Percentiles rank a stretch among this genome's conserved stretches.
These are phyloP conservation scores for Lactarius hengduanensis DNA, from an alignment of 768 basidiomycete species.

Conservation along the genomic window DNA sequence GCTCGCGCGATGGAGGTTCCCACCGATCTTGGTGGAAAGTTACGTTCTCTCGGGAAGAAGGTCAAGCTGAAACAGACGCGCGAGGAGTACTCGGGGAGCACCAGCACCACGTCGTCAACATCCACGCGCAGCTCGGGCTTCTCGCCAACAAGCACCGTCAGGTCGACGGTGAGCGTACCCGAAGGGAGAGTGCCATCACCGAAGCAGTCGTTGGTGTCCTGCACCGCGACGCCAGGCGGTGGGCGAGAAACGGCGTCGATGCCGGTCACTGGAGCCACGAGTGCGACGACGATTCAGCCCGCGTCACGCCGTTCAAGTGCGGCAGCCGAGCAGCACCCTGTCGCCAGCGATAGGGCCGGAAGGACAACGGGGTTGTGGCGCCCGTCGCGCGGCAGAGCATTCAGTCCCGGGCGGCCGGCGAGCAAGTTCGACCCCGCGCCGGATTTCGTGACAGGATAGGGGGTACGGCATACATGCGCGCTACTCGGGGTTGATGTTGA, in stretches of 20 bases:
- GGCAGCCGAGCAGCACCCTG: neutral
- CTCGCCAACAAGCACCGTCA: conserved; percentile 11
- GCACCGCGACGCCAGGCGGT: neutral
- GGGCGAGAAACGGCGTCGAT: neutral
- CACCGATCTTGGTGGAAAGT: neutral
- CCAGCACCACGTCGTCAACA: conserved; percentile 5
- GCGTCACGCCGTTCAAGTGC: conserved; percentile 9
- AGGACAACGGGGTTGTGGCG: conserved; percentile 2
- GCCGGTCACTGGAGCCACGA: neutral
- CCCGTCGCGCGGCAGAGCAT: conserved; percentile 16
- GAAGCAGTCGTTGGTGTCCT: conserved; percentile 2
- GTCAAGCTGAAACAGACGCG: conserved; percentile 4
- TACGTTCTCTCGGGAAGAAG: neutral
- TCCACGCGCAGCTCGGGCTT: neutral
- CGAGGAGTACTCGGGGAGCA: conserved; percentile 6
- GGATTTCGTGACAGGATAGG: conserved; percentile 23
- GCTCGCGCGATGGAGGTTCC: conserved; percentile 25
- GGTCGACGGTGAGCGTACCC: conserved; percentile 14
- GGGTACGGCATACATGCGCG: neutral
- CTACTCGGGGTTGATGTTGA: no score
- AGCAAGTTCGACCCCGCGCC: conserved; percentile 23
- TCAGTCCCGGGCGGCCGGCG: conserved; percentile 25
- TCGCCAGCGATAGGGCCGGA: conserved; percentile 10
- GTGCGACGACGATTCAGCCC: neutral
- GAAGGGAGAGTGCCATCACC: neutral